Evolutionary conservation across 306 rosid species (phyloP), one percentile per base, ranked within the genome.

Genomic region (Corylus heterophylla): DNA sequence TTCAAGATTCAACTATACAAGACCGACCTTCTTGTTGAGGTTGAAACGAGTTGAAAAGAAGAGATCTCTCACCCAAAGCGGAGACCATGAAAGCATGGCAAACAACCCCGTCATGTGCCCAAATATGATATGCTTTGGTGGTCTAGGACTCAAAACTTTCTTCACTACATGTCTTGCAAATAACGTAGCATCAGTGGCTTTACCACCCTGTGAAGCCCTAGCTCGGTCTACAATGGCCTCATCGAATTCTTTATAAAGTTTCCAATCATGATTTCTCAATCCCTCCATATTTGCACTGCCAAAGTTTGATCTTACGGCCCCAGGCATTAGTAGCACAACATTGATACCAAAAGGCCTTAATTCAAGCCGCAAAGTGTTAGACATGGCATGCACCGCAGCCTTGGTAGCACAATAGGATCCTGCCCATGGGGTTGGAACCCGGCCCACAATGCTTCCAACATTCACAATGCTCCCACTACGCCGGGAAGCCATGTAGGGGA

Each of bases 371-470:
- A 92, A 69, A 31, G 84, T 82, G 70, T 89, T 67, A 22, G 97
- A 81, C 87, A 94, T 85, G 27, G 97, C 93, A 35, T 89, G 92
- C 52, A 89, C 89, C 0, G 86, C 81, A 8, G 97, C 97, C 72
- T 89, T 94, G 51, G 86, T 92, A 18, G 91, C 86, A 74, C 97
- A 94, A 39, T 89, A 91, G 27, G 97, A 82, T 29, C 97, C 98
- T 4, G 92, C 91, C 97, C 98, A 94, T 0, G 98, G 98, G 0
- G 97, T 94, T 7, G 98, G 70, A 25, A 86, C 91, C 4, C 58
- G 70, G 1, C 97, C 97, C 0, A 92, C 98, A 0, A 90, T 76
- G 13, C 97, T 94, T 0, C 97, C 97, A 16, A 94, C 58, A 52
- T 94, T 94, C 1, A 94, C 93, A 7, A 92, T 92, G 29, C 62